Conservation (phyloP, 495 filamentous ascomycete genomes). For the Neurospora terricola region DNA sequence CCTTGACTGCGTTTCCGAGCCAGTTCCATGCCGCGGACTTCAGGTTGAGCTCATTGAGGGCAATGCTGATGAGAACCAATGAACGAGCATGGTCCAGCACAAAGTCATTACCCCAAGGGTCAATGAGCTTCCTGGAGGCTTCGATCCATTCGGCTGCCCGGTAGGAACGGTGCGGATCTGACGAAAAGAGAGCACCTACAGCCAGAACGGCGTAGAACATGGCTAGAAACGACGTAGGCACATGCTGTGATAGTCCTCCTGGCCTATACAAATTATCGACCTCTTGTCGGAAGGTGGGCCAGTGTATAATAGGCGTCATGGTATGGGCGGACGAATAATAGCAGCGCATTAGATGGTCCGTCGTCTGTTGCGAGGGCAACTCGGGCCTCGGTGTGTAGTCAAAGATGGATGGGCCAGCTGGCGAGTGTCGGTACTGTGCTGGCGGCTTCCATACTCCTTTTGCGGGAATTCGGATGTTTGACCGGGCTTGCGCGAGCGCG, state of each 20-base stretch:
- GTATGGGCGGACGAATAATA: constrained; percentile 72
- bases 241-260: constrained; percentile 46
- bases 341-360: constrained; percentile 65
- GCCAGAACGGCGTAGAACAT: constrained; percentile 80
- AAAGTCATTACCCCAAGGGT: constrained; percentile 77
- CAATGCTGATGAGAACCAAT: constrained; percentile 66
- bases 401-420: constrained; percentile 36
- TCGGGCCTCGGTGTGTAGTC: constrained; percentile 41
- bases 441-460: constrained; percentile 77
- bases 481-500: constrained; percentile 60
- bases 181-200: constrained; percentile 68
- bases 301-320: constrained; percentile 78
- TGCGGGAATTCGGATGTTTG: constrained; percentile 63
- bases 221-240: constrained; percentile 54
- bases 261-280: constrained; percentile 69
- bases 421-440: constrained; percentile 54
- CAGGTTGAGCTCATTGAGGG: constrained; percentile 75
- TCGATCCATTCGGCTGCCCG: constrained; percentile 65
- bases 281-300: constrained; percentile 69
- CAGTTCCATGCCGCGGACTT: constrained; percentile 86
- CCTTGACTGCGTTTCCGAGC: constrained; percentile 74
- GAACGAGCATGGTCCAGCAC: constrained; percentile 69
- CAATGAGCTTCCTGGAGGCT: constrained; percentile 56
- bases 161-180: constrained; percentile 39
- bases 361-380: constrained; percentile 58